Evolutionary conservation across 768 basidiomycete species (phyloP).

Genomic region (Multifurca ochricompacta): DNA sequence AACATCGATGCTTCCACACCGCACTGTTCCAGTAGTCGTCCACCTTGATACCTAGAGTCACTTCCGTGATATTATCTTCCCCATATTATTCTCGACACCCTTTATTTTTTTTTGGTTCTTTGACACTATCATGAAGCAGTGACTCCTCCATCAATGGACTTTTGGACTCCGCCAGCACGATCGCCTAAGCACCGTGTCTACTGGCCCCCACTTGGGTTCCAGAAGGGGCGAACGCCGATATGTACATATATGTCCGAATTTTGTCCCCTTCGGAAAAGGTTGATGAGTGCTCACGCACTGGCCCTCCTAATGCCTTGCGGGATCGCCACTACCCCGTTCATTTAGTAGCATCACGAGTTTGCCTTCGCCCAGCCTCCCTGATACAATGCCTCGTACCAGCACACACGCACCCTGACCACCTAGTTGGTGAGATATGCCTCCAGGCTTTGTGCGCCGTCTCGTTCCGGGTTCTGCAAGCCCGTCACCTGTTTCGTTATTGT

Average conservation of each 20-base stretch:
- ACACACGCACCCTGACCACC: neutral
- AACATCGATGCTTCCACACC: neutral
- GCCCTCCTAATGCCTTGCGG: neutral
- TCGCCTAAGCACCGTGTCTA: slow-evolving; percentile 8
- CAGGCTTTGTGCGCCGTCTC: neutral
- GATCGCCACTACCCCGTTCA: slow-evolving; percentile 1
- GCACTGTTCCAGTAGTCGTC: neutral
- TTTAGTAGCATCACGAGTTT: slow-evolving; percentile 3
- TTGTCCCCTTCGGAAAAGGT: slow-evolving; percentile 1
- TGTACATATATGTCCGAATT: neutral
- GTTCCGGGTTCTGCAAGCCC: neutral
- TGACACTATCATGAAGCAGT: neutral
- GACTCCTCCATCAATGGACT: neutral
- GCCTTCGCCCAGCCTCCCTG: neutral
- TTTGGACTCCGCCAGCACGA: slow-evolving; percentile 6
- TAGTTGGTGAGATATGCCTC: neutral
- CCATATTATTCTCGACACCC: neutral
- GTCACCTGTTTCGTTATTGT: neutral
- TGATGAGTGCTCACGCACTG: slow-evolving; percentile 1
- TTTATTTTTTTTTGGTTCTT: neutral
- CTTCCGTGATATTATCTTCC: neutral
- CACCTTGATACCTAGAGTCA: neutral
- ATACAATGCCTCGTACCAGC: neutral
- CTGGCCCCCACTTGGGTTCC: neutral
- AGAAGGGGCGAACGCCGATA: slow-evolving; percentile 3